These are phyloP conservation scores for Sarocladium brachiariae DNA, from an alignment of 2,329 filamentous ascomycete genomes.

Conservation along the genomic window DNA sequence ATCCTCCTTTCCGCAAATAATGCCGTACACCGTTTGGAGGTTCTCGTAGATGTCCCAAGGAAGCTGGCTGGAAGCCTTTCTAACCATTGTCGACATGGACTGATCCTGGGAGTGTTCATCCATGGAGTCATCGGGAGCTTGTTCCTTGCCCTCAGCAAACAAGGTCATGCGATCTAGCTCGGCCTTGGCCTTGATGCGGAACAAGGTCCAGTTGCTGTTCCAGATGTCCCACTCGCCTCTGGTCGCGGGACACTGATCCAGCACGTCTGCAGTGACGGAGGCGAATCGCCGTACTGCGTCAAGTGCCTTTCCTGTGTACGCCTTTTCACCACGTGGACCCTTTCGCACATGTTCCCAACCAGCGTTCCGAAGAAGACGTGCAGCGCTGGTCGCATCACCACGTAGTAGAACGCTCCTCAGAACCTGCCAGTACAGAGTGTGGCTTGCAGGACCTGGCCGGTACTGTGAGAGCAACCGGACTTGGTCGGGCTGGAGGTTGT, in stretches of 20 bases:
- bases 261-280: constrained; percentile 58
- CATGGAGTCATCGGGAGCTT: constrained; percentile 16
- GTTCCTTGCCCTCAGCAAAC: constrained; percentile 70
- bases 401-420: constrained; percentile 69
- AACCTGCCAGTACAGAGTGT: constrained; percentile 77
- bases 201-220: constrained; percentile 75
- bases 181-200: constrained; percentile 66
- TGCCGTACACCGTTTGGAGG: constrained; percentile 71
- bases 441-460: constrained; percentile 67
- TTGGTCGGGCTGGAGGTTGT: constrained; percentile 65
- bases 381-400: constrained; percentile 62
- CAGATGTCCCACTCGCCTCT: constrained; percentile 75
- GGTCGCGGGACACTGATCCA: constrained; percentile 67
- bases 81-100: constrained; percentile 56
- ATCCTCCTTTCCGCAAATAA: constrained; percentile 67
- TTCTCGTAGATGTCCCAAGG: constrained; percentile 89
- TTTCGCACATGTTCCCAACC: constrained; percentile 73
- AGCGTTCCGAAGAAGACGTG: constrained; percentile 63
- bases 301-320: constrained; percentile 71
- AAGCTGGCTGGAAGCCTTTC: constrained; percentile 78
- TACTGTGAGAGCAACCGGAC: constrained; percentile 56
- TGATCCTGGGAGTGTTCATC: constrained; percentile 33
- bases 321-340: constrained; percentile 55
- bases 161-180: constrained; percentile 64
- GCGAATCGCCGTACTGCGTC: constrained; percentile 69